Percentiles rank a stretch among this genome's conserved stretches.
Conservation (phyloP, 2,329 filamentous ascomycete genomes). For the Akanthomyces dipterigenus region DNA sequence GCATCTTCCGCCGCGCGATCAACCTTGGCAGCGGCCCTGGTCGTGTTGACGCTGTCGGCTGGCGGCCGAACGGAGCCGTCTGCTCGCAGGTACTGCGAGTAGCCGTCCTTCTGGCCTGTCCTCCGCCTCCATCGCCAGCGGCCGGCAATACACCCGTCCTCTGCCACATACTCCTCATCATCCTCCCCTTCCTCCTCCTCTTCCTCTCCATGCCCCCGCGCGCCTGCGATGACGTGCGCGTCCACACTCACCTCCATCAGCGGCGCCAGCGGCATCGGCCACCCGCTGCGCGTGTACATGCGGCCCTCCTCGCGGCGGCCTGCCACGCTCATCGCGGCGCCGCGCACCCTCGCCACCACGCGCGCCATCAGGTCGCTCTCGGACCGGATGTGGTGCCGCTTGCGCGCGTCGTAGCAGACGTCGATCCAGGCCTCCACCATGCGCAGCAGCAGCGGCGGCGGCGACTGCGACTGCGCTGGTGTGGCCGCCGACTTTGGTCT, state of each 20-base stretch:
- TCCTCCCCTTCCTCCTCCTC: background rate
- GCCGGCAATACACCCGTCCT: background rate
- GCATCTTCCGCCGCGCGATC: too few species aligned
- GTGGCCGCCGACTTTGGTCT: background rate
- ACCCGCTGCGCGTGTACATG: background rate
- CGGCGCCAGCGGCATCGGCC: background rate
- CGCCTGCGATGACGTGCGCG: background rate
- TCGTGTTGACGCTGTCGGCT: too few species aligned
- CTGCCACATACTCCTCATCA: background rate
- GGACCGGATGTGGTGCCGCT: background rate
- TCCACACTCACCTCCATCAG: background rate
- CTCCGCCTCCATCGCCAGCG: background rate
- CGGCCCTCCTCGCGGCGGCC: background rate
- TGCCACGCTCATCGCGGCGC: background rate
- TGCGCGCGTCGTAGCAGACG: background rate
- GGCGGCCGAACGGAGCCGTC: too few species aligned
- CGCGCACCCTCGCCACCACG: background rate
- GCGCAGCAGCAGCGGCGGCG: constrained; percentile 29
- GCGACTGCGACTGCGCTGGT: background rate
- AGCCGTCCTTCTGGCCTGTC: background rate
- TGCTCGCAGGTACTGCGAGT: background rate
- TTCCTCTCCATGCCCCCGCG: background rate
- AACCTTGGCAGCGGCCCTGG: too few species aligned
- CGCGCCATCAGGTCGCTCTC: constrained; percentile 5
- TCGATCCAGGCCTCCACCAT: constrained; percentile 33